Base-by-base conservation (phyloP, 495 filamentous ascomycete genomes). In the Cercophora newfieldiana region DNA sequence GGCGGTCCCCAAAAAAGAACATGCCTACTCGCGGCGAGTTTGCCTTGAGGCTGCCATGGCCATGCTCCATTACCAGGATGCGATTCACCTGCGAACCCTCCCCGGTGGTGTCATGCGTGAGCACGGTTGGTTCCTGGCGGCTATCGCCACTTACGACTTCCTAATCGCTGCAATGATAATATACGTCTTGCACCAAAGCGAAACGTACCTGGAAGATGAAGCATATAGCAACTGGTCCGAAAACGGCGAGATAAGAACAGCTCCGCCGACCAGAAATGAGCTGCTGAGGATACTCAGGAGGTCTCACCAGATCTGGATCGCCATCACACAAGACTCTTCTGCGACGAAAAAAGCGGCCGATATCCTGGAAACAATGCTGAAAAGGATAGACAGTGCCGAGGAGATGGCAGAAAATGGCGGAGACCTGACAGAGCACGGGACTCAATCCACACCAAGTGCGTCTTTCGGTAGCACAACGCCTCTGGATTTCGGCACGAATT, bases 1-100 rank as follows among this genome's bases (percentile, higher is more conserved):
- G 64, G 80, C 80, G 5, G 77, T 83, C 8, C 77, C 78, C 30
- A 84, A 86, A 66, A 81, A 81, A 44, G 83, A 91, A 33, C 91
- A 88, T 66, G 80, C 84, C 2, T 89, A 90, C 72, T 93, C 90
- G 6, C 82, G 89, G 48, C 81, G 82, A 28, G 82, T 82, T 1
- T 91, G 89, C 69, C 80, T 94, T 14, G 86, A 88, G 31, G 88
- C 90, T 12, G 88, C 89, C 1, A 81, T 88, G 72, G 80, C 85
- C 55, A 80, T 93, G 53, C 81, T 96, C 0, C 64, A 68, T 0
- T 78, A 77, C 61, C 82, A 84, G 66, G 68, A 71, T 8, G 68
- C 61, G 28, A 75, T 80, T 53, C 72, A 77, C 50, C 71, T 79
- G 29, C 77, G 76, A 6, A 75, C 70, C 2, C 70, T 72, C 24